phyloP scores from a whole-genome alignment of 1,139 yeast genomes.

The Pichia terricola region DNA sequence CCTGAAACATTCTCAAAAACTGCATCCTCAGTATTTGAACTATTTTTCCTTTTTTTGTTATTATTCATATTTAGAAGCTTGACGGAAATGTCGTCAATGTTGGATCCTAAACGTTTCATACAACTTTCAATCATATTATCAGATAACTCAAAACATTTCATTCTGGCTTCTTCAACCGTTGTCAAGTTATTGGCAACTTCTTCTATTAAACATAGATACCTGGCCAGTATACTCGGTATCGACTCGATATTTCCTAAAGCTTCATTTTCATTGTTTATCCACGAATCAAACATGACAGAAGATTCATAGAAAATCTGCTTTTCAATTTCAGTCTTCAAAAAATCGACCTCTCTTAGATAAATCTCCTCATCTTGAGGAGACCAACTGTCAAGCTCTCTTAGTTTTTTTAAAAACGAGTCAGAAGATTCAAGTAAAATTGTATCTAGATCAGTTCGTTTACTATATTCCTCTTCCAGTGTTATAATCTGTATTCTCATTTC shows the following conservation, averaged over 20 bases:
- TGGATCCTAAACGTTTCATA: background rate
- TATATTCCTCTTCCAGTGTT: slow-evolving; percentile 43
- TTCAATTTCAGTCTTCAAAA: slow-evolving; percentile 39
- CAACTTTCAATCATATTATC: slow-evolving; percentile 7
- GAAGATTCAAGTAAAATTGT: background rate
- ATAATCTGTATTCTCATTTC: slow-evolving; percentile 34
- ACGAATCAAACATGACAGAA: slow-evolving; percentile 35
- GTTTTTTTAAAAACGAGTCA: slow-evolving; percentile 31
- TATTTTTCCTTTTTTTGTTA: slow-evolving; percentile 2
- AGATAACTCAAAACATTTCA: slow-evolving; percentile 5
- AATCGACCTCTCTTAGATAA: slow-evolving; percentile 33
- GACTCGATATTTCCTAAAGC: slow-evolving; percentile 1
- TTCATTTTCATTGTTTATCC: slow-evolving; percentile 2
- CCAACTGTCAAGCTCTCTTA: slow-evolving; percentile 52
- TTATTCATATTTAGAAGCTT: background rate
- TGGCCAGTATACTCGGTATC: slow-evolving; percentile 8
- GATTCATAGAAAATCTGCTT: slow-evolving; percentile 47
- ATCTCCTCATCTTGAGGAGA: slow-evolving; percentile 31
- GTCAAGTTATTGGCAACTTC: slow-evolving; percentile 4
- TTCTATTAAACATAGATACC: slow-evolving; percentile 6
- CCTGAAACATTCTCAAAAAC: background rate
- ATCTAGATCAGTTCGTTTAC: slow-evolving; percentile 36
- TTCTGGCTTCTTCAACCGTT: slow-evolving; percentile 9
- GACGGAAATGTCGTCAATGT: background rate
- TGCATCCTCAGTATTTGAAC: background rate